Conservation (phyloP, 2,329 filamentous ascomycete genomes). For the Penicillium hordei region DNA sequence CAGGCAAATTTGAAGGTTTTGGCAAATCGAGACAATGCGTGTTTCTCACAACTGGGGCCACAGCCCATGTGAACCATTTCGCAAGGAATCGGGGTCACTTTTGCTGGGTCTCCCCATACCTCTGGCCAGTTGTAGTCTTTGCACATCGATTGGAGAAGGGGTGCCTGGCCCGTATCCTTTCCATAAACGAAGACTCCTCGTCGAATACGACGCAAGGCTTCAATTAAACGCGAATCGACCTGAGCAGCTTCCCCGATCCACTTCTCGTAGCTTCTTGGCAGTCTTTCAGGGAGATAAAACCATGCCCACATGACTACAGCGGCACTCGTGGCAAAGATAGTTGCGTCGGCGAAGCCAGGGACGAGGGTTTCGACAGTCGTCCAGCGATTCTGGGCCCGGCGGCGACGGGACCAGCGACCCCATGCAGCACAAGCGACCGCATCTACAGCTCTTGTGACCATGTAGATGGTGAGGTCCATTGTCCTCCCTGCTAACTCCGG, state of each 20-base stretch:
- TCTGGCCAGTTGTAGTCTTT: slow-evolving; percentile 66
- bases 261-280: slow-evolving; percentile 72
- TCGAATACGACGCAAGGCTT: slow-evolving; percentile 68
- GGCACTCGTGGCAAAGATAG: slow-evolving; percentile 69
- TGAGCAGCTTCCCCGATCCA: slow-evolving; percentile 79
- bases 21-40: slow-evolving; percentile 67
- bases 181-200: slow-evolving; percentile 68
- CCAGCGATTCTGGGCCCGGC: slow-evolving; percentile 31
- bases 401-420: slow-evolving; percentile 48
- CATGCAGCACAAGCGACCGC: slow-evolving; percentile 67
- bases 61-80: slow-evolving; percentile 80
- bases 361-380: slow-evolving; percentile 43
- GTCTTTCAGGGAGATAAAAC: slow-evolving; percentile 71
- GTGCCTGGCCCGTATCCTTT: slow-evolving; percentile 67
- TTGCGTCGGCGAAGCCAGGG: slow-evolving; percentile 59
- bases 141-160: slow-evolving; percentile 70
- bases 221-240: slow-evolving; percentile 71
- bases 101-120: slow-evolving; percentile 70
- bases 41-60: slow-evolving; percentile 68
- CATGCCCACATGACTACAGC: slow-evolving; percentile 85
- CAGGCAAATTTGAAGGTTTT: slow-evolving; percentile 72
- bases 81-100: slow-evolving; percentile 72
- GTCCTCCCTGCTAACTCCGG: slow-evolving; percentile 65
- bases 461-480: slow-evolving; percentile 79
- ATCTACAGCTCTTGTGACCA: slow-evolving; percentile 69